Evolutionary conservation across 1,139 yeast species (phyloP), one percentile per base, ranked within the genome.

Genomic region (Trichomonascaceae sp.): DNA sequence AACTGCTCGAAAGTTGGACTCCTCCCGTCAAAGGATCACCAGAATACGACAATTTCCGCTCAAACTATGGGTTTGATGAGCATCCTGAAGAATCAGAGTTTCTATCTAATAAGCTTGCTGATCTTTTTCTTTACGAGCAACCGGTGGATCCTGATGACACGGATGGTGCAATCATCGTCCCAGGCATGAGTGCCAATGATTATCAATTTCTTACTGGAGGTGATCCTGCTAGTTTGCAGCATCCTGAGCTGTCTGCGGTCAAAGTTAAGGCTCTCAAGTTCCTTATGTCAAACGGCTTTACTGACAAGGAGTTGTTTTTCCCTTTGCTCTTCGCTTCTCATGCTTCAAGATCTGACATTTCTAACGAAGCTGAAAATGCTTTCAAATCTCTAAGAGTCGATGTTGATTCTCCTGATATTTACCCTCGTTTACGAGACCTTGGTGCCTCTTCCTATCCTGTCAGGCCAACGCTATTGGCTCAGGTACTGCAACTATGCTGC

Each of bases 101-200:
- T 60, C 58, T 87, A 20, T 59, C 79, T 2, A 66, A 70, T 12
- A 74, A 74, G 53, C 77, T 85, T 45, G 74, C 81, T 24, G 77
- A 80, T 55, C 79, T 87, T 56, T 78, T 87, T 63, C 47, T 50
- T 24, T 47, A 57, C 12, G 57, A 54, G 41, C 50, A 52, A 38
- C 47, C 53, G 5, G 52, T 47, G 5, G 47, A 24, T 20, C 15
- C 47, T 15, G 52, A 48, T 3, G 30, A n/a, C 8, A 22, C 39
- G 6, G 45, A 12, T 44, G 45, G 32, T 18, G 7, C 15, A 17
- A 22, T 43, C 17, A 38, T 78, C 52, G 74, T 81, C 52, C 87
- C 93, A 0, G 96, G 96, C 0, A 70, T 89, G 55, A 74, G 83
- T 22, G 66, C 75, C 0, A 66, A 68, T 0, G 88, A 85, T 54